Percentiles rank a stretch among this genome's conserved stretches.
These are phyloP conservation scores for Saccharomyces hybrid DNA, from an alignment of 1,139 yeast genomes.

Conservation along the genomic window DNA sequence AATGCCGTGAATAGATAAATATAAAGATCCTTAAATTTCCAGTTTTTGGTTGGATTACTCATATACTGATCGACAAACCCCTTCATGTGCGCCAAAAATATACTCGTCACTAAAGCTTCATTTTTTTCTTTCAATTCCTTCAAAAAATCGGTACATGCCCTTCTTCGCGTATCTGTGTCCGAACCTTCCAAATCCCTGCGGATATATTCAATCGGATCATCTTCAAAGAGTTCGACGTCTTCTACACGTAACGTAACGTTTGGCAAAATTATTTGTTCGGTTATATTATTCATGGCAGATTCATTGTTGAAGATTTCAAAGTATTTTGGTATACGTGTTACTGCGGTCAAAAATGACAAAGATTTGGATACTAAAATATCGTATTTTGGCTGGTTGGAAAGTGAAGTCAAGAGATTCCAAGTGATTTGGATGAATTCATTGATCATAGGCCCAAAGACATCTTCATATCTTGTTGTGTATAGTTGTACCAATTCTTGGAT, in stretches of 20 bases:
- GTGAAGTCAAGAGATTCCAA: conserved; percentile 67
- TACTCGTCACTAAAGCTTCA: conserved; percentile 64
- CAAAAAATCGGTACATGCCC: conserved; percentile 84
- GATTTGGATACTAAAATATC: conserved; percentile 81
- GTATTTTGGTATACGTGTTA: conserved; percentile 62
- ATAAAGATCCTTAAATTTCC: conserved; percentile 87
- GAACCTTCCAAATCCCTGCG: conserved; percentile 93
- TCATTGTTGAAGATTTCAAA: conserved; percentile 61
- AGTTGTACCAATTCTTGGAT: conserved; percentile 80
- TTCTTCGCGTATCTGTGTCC: conserved; percentile 85
- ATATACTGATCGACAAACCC: conserved; percentile 51
- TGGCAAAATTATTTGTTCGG: conserved; percentile 80
- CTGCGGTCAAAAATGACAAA: conserved; percentile 73
- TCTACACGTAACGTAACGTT: conserved; percentile 76
- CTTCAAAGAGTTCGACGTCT: conserved; percentile 91
- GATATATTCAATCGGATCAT: conserved; percentile 90
- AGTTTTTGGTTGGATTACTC: conserved; percentile 39
- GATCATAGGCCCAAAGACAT: conserved; percentile 72
- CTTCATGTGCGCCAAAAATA: conserved; percentile 70
- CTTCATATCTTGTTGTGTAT: conserved; percentile 87
- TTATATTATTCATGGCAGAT: conserved; percentile 62
- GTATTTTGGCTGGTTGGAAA: conserved; percentile 66
- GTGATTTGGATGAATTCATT: conserved; percentile 73
- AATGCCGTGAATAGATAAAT: conserved; percentile 79
- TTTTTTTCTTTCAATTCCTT: conserved; percentile 79